These are phyloP conservation scores for Lactifluus rugatus DNA, from an alignment of 768 basidiomycete genomes.

Conservation along the genomic window DNA sequence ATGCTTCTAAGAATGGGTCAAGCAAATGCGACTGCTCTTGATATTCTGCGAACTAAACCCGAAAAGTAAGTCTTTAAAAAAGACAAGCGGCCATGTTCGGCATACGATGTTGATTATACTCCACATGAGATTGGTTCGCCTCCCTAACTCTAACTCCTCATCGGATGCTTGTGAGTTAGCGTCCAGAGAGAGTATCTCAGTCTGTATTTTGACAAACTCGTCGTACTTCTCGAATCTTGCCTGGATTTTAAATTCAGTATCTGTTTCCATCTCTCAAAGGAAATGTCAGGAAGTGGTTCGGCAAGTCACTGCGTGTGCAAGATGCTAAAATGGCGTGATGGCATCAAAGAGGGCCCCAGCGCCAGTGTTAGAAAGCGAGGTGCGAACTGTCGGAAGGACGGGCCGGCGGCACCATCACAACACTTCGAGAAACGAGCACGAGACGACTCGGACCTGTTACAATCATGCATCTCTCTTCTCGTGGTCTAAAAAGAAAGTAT, in stretches of 20 bases:
- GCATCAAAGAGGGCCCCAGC: not conserved
- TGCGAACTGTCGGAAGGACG: too few relatives aligned
- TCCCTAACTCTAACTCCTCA: constrained; percentile 9
- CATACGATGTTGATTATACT: constrained; percentile 9
- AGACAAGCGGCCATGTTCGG: not conserved
- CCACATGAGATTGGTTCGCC: constrained; percentile 3
- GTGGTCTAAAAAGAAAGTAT: constrained; percentile 12
- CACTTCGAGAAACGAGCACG: too few relatives aligned
- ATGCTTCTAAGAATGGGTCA: constrained; percentile 76
- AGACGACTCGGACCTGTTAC: too few relatives aligned
- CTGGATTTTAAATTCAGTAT: constrained; percentile 35
- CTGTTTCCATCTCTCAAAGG: constrained; percentile 26
- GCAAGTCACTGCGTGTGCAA: not conserved
- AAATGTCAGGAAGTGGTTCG: not conserved
- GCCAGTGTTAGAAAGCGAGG: too few relatives aligned
- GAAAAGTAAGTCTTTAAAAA: constrained; percentile 1
- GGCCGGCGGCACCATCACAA: too few relatives aligned
- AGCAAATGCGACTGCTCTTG: constrained; percentile 90
- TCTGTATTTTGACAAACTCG: constrained; percentile 47
- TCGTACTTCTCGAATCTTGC: constrained; percentile 49
- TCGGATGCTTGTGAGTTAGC: constrained; percentile 31
- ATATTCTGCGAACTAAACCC: constrained; percentile 67
- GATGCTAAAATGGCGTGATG: not conserved
- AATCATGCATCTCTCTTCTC: not conserved
- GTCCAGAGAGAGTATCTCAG: constrained; percentile 39